Evolutionary conservation across 2,329 filamentous ascomycete species (phyloP).

Genomic region (Neopestalotiopsis rosae): DNA sequence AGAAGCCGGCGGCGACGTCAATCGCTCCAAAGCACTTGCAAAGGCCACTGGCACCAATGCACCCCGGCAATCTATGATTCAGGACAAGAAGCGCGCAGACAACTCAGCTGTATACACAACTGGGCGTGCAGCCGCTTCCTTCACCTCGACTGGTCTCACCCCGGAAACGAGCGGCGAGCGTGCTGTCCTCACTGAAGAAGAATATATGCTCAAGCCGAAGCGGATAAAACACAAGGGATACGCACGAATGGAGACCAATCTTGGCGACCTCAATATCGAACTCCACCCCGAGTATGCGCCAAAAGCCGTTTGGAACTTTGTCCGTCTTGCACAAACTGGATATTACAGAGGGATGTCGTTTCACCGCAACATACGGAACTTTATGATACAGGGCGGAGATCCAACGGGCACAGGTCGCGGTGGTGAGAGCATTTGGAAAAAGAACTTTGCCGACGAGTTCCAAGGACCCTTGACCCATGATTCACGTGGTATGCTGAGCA

Average conservation of each 20-base stretch:
- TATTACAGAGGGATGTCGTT: conserved; percentile 88
- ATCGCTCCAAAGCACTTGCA: conserved; percentile 53
- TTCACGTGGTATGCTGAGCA: conserved; percentile 78
- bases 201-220: conserved; percentile 93
- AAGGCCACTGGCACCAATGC: conserved; percentile 37
- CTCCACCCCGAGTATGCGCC: conserved; percentile 90
- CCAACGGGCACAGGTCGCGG: conserved; percentile 90
- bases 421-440: conserved; percentile 91
- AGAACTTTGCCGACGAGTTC: conserved; percentile 92
- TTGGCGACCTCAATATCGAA: conserved; percentile 86
- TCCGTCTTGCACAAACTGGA: conserved; percentile 83
- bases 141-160: conserved; percentile 93
- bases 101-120: conserved; percentile 93
- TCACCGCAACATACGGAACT: conserved; percentile 92
- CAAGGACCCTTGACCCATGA: conserved; percentile 89
- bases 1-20: conserved; percentile 62
- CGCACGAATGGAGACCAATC: conserved; percentile 83
- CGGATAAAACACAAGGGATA: conserved; percentile 91
- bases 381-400: conserved; percentile 98
- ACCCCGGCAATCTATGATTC: conserved; percentile 51
- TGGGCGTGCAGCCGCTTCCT: conserved; percentile 87
- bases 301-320: conserved; percentile 96
- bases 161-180: conserved; percentile 88
- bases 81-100: conserved; percentile 68
- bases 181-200: conserved; percentile 87